Evolutionary conservation across 2,329 filamentous ascomycete genomes (phyloP), one percentile per base, ranked within the genome.

Genomic region (Beauveria scarabaeidicola): DNA sequence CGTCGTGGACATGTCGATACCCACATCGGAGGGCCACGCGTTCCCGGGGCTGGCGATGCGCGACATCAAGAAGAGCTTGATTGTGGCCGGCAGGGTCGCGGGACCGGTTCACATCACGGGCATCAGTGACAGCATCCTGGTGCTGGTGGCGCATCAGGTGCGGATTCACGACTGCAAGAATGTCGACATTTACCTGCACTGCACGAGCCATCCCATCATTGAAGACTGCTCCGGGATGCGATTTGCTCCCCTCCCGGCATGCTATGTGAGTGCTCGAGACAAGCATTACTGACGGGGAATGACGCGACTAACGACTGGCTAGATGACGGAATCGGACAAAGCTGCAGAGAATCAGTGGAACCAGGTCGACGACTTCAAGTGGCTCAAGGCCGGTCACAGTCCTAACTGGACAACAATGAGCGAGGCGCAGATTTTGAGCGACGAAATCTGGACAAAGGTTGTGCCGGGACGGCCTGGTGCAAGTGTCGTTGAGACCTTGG

Each of bases 301-400:
- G 17, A 40, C 7, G 29, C 19, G n/a, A 63, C 62, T 52, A 15
- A 27, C 41, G 3, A 19, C 11, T 27, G 29, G 64, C 52, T 52
- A 70, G 67, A 60, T 63, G 46, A 68, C 64, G 7, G 67, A 70
- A 32, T 67, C 68, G 5, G 72, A 74, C n/a, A 54, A 66, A 41
- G 50, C 62, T 6, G 64, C 68, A 3, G 74, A 74, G 61, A 93
- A 96, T 70, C 83, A 88, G 67, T 99, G 91, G 90, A 82, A 92
- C 66, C 85, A 94, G 67, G 89, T 97, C 17, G 90, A 97, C 71
- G 94, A 99, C 72, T 99, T 99, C 79, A 96, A 96, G 74, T 97
- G 94, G 94, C 81, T 97, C 63, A 95, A 92, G 72, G 80, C 83
- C 17, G 90, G 89, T 61, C 84, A 84, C 32, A 97, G 90, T 69